Base-by-base conservation (phyloP, 805 yeast genomes). In the Candida dajiaensis region DNA sequence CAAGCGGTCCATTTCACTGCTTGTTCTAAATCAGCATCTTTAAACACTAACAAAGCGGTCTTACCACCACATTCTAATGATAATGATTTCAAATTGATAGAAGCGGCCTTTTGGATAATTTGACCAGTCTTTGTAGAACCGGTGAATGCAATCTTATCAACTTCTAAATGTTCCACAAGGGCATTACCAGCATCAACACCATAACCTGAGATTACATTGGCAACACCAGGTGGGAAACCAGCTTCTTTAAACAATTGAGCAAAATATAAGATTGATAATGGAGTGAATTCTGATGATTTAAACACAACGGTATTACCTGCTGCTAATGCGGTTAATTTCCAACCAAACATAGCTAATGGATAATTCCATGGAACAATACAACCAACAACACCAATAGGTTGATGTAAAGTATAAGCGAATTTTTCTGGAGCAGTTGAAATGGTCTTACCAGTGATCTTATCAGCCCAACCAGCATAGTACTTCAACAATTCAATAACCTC, bases 381-480 rank as follows among this genome's bases (percentile, higher is more conserved):
- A 6, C 76, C 80, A 50, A 73, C 70, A 25, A 74, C 76, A 41
- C 80, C 80, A 50, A 72, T 57, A 45, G 80, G 80, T 60, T 74
- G 77, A 55, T 77, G 80, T 38, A 74, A 63, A 15, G 80, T 77
- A 59, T 73, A 76, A 19, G 75, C 72, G 46, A 78, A 71, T 62
- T 80, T 81, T 38, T 75, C 70, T 38, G 70, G 68, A 37, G 76
- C 80, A 10, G 81, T 77, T 56, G 83, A 83, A 50, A 83, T 73
- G 15, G 84, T 74, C 49, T 76, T 71, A 16, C 95, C 95, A 47
- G 69, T 69, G 45, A 80, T 70, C 66, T 82, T 79, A 64, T 84
- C 87, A 43, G 89, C 85, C 76, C 81, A 79, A 21, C 94, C 92
- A 38, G 88, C 89, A 58, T 78, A 77, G 61, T 81, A 83, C 55